Evolutionary conservation across 1,284 basidiomycete genomes (phyloP), one percentile per base, ranked within the genome.

Genomic region (Moesziomyces antarcticus): DNA sequence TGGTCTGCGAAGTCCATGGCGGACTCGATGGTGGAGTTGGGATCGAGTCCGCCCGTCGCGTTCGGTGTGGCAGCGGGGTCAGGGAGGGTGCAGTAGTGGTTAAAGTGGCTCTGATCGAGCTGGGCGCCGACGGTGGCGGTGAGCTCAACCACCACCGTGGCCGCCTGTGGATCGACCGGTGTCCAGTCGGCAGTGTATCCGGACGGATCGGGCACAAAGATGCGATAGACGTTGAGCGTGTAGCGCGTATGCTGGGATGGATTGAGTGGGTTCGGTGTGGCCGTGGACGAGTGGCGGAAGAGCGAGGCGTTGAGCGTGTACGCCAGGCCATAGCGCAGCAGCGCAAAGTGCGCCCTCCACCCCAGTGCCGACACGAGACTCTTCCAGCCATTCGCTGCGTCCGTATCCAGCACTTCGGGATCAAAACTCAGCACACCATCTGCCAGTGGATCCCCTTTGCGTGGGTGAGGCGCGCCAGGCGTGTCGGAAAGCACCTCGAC

Each of bases 31-130:
- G 58, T 73, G 11, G 66, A 61, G 30, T 44, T 43, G 6, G 62
- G 50, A 46, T 65, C 61, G 35, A 66, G 18, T 1, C 60, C 65
- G 9, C 51, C 56, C 1, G 21, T 25, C 3, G 50, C 49, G 21
- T 51, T 53, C 1, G 27, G 20, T n/a, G 47, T 41, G 18, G 60
- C 13, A 1, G 42, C 44, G 2, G 25, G 33, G 3, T 58, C 56
- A 2, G 44, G 49, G 1, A 46, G 41, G 3, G 56, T 41, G 25
- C 62, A 66, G 33, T 57, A 65, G 1, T 9, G 51, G 25, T 69
- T 73, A 47, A 69, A 73, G 27, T 65, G 62, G 42, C 56, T 54
- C 43, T 61, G 64, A 40, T 73, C 71, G 24, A 69, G 50, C 44
- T 66, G 45, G 21, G 48, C 71, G 2, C 63, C 63, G 14, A 74